These are phyloP conservation scores for Lachancea thermotolerans DNA, from an alignment of 805 yeast species.

Conservation along the genomic window DNA sequence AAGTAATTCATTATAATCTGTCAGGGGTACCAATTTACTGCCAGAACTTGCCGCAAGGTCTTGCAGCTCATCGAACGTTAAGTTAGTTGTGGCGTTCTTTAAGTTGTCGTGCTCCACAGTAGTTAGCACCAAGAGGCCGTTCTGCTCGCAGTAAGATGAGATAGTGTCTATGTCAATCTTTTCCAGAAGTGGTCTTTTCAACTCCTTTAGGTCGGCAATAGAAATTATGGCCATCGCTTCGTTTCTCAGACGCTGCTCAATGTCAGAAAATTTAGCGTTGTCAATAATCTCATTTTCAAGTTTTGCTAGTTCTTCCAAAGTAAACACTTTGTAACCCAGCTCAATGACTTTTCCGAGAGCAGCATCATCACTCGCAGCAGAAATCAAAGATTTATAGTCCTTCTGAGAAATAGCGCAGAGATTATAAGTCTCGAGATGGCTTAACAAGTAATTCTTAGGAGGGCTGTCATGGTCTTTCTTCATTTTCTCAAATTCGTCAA, in stretches of 20 bases:
- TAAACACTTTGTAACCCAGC: conserved; percentile 15
- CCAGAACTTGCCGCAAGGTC: conserved; percentile 9
- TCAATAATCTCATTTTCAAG: conserved; percentile 8
- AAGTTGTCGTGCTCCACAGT: conserved; percentile 12
- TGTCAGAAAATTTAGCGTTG: conserved; percentile 5
- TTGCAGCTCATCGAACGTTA: conserved; percentile 16
- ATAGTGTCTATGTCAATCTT: conserved; percentile 11
- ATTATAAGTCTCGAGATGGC: conserved; percentile 21
- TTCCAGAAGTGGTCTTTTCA: conserved; percentile 11
- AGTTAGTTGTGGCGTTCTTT: conserved; percentile 10
- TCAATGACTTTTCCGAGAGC: conserved; percentile 11
- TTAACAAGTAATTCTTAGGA: conserved; percentile 19
- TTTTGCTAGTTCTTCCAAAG: conserved; percentile 10
- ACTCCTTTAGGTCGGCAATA: conserved; percentile 9
- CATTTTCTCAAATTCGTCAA: background rate
- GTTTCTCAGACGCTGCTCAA: conserved; percentile 9
- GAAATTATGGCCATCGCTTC: conserved; percentile 14
- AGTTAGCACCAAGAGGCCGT: conserved; percentile 11
- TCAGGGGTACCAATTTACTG: conserved; percentile 10
- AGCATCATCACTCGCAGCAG: conserved; percentile 6
- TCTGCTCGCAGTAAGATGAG: conserved; percentile 13
- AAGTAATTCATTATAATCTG: conserved; percentile 7
- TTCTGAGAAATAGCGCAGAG: conserved; percentile 13
- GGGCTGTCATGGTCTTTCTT: conserved; percentile 9
- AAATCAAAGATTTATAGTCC: conserved; percentile 10